Base-by-base conservation (phyloP, 192 early-diverging fungal species). In the Entophlyctis helioformis region DNA sequence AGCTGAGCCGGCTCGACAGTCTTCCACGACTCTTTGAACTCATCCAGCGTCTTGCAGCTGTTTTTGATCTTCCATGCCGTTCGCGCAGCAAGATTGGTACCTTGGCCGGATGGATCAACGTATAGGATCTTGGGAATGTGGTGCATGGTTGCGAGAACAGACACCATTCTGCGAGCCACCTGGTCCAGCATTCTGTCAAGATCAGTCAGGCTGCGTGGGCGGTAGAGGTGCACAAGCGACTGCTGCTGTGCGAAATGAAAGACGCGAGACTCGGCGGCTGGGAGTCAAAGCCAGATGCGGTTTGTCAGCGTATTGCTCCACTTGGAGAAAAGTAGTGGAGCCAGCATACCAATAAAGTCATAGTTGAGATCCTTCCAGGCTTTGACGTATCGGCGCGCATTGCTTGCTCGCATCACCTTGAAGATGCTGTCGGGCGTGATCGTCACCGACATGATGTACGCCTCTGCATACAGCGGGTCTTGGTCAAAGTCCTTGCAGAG, bases 81-180 rank as follows among this genome's bases (percentile, higher is more conserved):
- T 15, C 49, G 59, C 25, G 51, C 57, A 9, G 66, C 40, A 6
- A 73, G 40, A 18, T 51, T 55, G n/a, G 24, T 33, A 3, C 46
- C 18, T 70, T 50, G 80, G 52, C 41, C 83, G 36, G 84, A 79
- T 24, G 88, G 84, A 51, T 89, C 80, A 58, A 84, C 81, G 46
- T 87, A 97, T 40, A 93, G 73, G 47, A 99, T 89, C 16, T 35
- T 34, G 8, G 72, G 72, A 12, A 22, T 15, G 28, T 74, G 67
- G 12, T 48, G 64, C 6, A 74, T 45, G 3, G 72, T 71, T 36
- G 46, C 53, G 11, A 74, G 44, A 7, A 74, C 41, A 9, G 67
- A 70, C 20, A 59, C 24, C 47, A 74, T 43, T 59, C 67, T 38
- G 21, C 22, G 22, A 16, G 26, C 12, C 21, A 42, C 54, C 34